Conservation (phyloP, 371 early-diverging fungal genomes). For the Mortierella sp. region DNA sequence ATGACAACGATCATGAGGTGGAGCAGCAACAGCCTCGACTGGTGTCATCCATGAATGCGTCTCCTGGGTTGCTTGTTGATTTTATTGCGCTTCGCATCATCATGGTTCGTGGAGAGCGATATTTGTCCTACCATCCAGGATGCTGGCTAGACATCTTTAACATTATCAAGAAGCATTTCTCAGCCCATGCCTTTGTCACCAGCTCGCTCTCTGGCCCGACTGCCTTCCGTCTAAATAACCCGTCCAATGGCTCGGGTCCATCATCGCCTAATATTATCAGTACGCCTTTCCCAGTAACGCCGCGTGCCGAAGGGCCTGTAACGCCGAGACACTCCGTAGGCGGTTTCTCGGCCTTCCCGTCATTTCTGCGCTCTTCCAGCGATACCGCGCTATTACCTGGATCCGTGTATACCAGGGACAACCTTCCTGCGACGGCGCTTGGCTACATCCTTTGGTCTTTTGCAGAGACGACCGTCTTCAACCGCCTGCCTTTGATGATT, state of each 20-base stretch:
- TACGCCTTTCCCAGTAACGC: conserved; percentile 24
- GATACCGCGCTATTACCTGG: conserved; percentile 13
- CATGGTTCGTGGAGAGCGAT: conserved; percentile 60
- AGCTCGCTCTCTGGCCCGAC: conserved; percentile 18
- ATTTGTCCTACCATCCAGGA: conserved; percentile 37
- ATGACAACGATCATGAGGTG: conserved; percentile 9
- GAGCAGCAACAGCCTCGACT: conserved; percentile 12
- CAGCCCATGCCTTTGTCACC: conserved; percentile 19
- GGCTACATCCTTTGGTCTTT: conserved; percentile 70
- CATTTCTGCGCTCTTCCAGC: conserved; percentile 18
- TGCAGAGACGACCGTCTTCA: conserved; percentile 63
- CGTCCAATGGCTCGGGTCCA: conserved; percentile 13
- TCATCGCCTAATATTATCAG: conserved; percentile 18
- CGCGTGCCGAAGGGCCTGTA: conserved; percentile 19
- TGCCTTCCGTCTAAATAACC: conserved; percentile 7
- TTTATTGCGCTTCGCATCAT: conserved; percentile 69
- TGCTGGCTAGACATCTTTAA: conserved; percentile 56
- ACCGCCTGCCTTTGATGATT: conserved; percentile 62
- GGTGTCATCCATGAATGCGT: conserved; percentile 32
- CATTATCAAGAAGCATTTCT: conserved; percentile 60
- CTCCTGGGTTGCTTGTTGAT: conserved; percentile 54
- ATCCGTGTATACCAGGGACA: not conserved
- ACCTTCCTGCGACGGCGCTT: conserved; percentile 48
- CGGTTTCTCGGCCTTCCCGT: conserved; percentile 7
- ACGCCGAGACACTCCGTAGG: conserved; percentile 15